Evolutionary conservation across 495 filamentous ascomycete genomes (phyloP).

Genomic region (Opeltia flavorubescens): DNA sequence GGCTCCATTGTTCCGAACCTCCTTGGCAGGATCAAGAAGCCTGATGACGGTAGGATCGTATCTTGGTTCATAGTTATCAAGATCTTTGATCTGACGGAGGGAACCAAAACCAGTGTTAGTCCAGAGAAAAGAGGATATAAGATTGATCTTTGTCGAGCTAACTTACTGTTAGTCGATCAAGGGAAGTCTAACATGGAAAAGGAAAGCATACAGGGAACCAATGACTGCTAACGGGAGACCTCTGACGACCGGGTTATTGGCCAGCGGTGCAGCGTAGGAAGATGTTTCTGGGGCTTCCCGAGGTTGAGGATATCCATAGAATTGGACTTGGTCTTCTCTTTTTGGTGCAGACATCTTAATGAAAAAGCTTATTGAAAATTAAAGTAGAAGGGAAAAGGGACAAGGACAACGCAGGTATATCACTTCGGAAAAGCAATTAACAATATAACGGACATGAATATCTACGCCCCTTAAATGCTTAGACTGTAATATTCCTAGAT

Average conservation of each 20-base stretch:
- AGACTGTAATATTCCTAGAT: no score
- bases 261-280: slow-evolving; percentile 34
- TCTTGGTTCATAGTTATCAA: slow-evolving; percentile 46
- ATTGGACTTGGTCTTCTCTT: slow-evolving; percentile 3
- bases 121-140: slow-evolving; percentile 52
- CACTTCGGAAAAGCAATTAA: no score
- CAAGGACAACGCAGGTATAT: no score
- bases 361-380: background rate
- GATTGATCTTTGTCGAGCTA: slow-evolving; percentile 40
- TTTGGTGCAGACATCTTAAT: background rate
- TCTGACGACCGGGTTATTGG: slow-evolving; percentile 38
- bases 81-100: slow-evolving; percentile 40
- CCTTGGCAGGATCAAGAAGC: slow-evolving; percentile 22
- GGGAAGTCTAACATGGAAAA: background rate
- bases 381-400: no score
- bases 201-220: slow-evolving; percentile 30
- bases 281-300: slow-evolving; percentile 27
- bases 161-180: background rate
- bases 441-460: no score
- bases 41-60: slow-evolving; percentile 83
- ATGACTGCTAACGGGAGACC: slow-evolving; percentile 35
- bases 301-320: slow-evolving; percentile 30
- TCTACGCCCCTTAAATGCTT: no score
- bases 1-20: slow-evolving; percentile 19
- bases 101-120: slow-evolving; percentile 56